phyloP scores from a whole-genome alignment of 2,329 filamentous ascomycete genomes.

The Fusarium paranaense region DNA sequence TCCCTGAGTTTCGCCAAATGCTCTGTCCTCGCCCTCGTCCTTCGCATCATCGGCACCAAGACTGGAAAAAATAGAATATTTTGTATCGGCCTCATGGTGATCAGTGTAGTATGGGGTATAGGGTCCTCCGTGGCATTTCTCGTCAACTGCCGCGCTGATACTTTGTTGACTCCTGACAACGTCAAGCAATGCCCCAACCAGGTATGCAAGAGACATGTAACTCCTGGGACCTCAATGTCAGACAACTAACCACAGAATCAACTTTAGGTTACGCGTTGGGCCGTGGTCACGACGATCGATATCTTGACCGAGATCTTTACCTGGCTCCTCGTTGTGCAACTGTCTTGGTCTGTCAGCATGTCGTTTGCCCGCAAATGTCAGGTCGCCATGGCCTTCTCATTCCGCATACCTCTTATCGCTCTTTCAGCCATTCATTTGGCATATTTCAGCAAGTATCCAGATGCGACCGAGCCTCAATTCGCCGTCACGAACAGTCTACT shows the following conservation, averaged over 20 bases:
- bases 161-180: constrained; percentile 12
- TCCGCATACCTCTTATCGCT: constrained; percentile 37
- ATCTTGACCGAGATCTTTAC: constrained; percentile 23
- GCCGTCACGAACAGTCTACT: constrained; percentile 25
- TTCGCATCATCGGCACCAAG: constrained; percentile 34
- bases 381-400: constrained; percentile 32
- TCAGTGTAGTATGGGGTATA: constrained; percentile 19
- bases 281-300: constrained; percentile 21
- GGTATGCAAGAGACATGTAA: constrained; percentile 6
- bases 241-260: neutral
- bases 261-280: constrained; percentile 25
- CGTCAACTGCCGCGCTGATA: constrained; percentile 7
- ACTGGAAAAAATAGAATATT: constrained; percentile 22
- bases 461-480: constrained; percentile 30
- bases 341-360: constrained; percentile 31
- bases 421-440: constrained; percentile 27
- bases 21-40: constrained; percentile 35
- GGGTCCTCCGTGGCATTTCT: constrained; percentile 22
- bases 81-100: constrained; percentile 21
- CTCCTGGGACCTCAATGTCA: neutral
- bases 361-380: constrained; percentile 29
- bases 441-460: constrained; percentile 7
- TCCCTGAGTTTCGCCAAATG: constrained; percentile 26
- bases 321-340: constrained; percentile 21
- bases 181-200: constrained; percentile 24